These are phyloP conservation scores for Fomitopsis pulvina DNA, from an alignment of 768 basidiomycete species.

Conservation along the genomic window DNA sequence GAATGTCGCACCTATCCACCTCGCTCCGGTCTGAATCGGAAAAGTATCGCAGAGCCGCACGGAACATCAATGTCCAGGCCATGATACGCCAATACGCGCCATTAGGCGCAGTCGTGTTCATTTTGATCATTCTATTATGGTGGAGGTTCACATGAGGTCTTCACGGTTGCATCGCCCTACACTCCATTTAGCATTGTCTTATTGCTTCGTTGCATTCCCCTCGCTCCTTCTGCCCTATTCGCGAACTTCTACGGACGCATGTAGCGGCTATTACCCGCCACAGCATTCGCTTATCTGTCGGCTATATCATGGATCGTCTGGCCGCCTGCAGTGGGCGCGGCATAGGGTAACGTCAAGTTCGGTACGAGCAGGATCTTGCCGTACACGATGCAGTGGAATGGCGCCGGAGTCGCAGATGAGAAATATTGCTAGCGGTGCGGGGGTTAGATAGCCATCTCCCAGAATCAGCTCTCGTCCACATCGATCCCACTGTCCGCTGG, in stretches of 20 bases:
- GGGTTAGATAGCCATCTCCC: conserved; percentile 7
- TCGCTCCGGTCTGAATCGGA: conserved; percentile 94
- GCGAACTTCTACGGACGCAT: background rate
- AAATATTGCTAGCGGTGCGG: conserved; percentile 11
- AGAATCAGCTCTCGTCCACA: background rate
- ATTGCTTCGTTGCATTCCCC: background rate
- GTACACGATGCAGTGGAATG: conserved; percentile 17
- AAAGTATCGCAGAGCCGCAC: conserved; percentile 93
- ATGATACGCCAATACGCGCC: conserved; percentile 97
- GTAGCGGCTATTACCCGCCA: background rate
- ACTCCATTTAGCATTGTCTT: conserved; percentile 8
- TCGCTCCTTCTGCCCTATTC: background rate
- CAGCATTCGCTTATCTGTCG: background rate
- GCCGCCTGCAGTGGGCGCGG: background rate
- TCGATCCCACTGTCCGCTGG: conserved; percentile 1
- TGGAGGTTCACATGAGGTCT: conserved; percentile 63
- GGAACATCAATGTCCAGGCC: conserved; percentile 90
- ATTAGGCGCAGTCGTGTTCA: conserved; percentile 70
- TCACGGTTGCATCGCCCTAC: conserved; percentile 5
- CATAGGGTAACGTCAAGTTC: background rate
- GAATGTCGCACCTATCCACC: conserved; percentile 95
- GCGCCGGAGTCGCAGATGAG: conserved; percentile 10
- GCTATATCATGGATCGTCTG: background rate
- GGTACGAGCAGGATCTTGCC: conserved; percentile 17
- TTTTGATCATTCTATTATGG: conserved; percentile 71